Conservation (phyloP, 2,329 filamentous ascomycete species). For the Meredithiella fracta region DNA sequence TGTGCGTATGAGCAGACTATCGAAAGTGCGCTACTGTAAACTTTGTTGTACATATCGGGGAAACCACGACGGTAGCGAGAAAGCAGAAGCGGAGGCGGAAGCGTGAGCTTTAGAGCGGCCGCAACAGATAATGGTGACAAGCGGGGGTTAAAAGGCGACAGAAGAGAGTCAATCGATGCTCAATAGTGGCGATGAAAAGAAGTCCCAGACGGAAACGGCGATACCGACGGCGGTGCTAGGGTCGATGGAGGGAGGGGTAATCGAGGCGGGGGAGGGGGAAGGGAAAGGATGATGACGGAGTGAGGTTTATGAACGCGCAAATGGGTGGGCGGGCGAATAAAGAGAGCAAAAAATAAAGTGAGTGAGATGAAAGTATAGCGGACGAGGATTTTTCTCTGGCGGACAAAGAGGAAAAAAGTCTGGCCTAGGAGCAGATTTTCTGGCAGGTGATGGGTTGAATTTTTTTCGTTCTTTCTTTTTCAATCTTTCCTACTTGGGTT, state of each 20-base stretch:
- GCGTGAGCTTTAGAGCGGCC: neutral
- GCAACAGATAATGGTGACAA: neutral
- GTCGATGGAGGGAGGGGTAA: neutral
- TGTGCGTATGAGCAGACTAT: slow-evolving; percentile 12
- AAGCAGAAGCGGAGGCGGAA: neutral
- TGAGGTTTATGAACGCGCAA: neutral
- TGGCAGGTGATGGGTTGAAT: neutral
- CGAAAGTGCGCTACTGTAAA: slow-evolving; percentile 6
- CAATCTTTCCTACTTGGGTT: neutral
- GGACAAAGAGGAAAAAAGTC: neutral
- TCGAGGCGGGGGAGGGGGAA: neutral
- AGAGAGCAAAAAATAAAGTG: slow-evolving; percentile 1
- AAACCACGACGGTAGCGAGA: neutral
- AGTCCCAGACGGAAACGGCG: neutral
- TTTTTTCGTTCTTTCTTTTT: neutral
- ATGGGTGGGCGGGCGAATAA: neutral
- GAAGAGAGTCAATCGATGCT: neutral
- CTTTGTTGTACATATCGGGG: slow-evolving; percentile 13
- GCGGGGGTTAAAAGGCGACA: neutral
- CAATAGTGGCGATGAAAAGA: neutral
- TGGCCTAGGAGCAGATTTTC: neutral
- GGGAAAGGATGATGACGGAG: neutral
- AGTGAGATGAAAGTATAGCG: neutral
- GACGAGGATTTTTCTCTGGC: neutral
- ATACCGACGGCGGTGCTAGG: neutral